Percentiles rank a stretch among this genome's conserved stretches.
These are phyloP conservation scores for Drechslera avenae DNA, from an alignment of 2,329 filamentous ascomycete species.

Conservation along the genomic window DNA sequence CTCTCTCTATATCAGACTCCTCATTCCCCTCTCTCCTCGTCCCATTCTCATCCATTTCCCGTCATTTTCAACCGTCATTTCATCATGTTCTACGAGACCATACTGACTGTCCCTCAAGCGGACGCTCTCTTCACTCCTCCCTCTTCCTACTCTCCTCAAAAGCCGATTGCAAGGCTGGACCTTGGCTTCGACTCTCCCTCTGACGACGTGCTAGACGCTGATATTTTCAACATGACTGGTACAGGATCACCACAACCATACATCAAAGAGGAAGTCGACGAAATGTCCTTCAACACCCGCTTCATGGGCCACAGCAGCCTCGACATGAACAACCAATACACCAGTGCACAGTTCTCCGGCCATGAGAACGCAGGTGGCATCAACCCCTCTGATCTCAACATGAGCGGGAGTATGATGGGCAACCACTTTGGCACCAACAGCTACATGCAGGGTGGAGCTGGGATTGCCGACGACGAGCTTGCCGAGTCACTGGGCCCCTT, in stretches of 20 bases:
- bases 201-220: conserved; percentile 51
- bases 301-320: conserved; percentile 58
- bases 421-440: conserved; percentile 67
- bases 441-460: conserved; percentile 77
- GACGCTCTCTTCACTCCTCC: conserved; percentile 50
- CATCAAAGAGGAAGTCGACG: conserved; percentile 72
- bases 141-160: conserved; percentile 49
- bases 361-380: conserved; percentile 56
- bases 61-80: conserved; percentile 26
- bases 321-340: conserved; percentile 58
- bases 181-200: conserved; percentile 46
- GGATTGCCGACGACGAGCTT: conserved; percentile 87
- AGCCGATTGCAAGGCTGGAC: conserved; percentile 46
- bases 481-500: conserved; percentile 69
- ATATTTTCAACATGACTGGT: conserved; percentile 59
- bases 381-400: conserved; percentile 83
- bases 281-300: conserved; percentile 60
- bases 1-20: conserved; percentile 34
- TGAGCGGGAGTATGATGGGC: conserved; percentile 64
- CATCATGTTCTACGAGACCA: conserved; percentile 42
- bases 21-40: conserved; percentile 5
- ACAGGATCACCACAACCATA: conserved; percentile 62
- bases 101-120: conserved; percentile 50
- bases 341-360: conserved; percentile 54
- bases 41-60: conserved; percentile 11